Conservation (phyloP, 371 early-diverging fungal genomes). For the Mucor racemosus region DNA sequence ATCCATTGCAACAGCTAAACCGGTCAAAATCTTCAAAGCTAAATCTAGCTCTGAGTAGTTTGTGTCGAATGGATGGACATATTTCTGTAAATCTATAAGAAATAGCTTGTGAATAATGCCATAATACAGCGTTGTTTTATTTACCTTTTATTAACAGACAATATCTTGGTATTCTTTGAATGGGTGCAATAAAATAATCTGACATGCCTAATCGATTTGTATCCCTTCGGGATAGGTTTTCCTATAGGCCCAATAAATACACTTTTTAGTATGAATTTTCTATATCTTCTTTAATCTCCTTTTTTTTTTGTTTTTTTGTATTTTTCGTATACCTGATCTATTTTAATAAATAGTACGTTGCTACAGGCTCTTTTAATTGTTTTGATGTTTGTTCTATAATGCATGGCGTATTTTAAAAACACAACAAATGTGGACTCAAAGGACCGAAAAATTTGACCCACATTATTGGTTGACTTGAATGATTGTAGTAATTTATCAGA, state of each 20-base stretch:
- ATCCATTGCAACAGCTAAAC: constrained; percentile 47
- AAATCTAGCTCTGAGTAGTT: constrained; percentile 28
- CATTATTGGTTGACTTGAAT: constrained; percentile 25
- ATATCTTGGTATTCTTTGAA: constrained; percentile 52
- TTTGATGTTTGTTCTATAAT: constrained; percentile 47
- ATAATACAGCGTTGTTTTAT: neutral
- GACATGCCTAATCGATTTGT: constrained; percentile 50
- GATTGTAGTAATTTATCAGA: constrained; percentile 34
- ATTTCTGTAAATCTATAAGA: constrained; percentile 42
- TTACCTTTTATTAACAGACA: constrained; percentile 53
- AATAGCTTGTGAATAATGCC: no score
- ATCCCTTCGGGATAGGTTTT: constrained; percentile 42
- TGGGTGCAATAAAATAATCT: constrained; percentile 53
- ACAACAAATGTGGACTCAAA: constrained; percentile 38
- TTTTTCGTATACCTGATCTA: constrained; percentile 41
- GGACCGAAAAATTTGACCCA: constrained; percentile 36
- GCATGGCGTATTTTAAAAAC: constrained; percentile 51
- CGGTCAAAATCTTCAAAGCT: constrained; percentile 37
- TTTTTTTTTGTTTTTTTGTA: no score
- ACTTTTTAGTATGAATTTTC: neutral
- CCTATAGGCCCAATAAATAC: constrained; percentile 21
- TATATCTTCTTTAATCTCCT: neutral
- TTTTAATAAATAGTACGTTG: constrained; percentile 45
- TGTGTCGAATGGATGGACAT: constrained; percentile 28
- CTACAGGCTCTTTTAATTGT: constrained; percentile 43